Base-by-base conservation (phyloP, 805 yeast species). In the Ogataea minuta region DNA sequence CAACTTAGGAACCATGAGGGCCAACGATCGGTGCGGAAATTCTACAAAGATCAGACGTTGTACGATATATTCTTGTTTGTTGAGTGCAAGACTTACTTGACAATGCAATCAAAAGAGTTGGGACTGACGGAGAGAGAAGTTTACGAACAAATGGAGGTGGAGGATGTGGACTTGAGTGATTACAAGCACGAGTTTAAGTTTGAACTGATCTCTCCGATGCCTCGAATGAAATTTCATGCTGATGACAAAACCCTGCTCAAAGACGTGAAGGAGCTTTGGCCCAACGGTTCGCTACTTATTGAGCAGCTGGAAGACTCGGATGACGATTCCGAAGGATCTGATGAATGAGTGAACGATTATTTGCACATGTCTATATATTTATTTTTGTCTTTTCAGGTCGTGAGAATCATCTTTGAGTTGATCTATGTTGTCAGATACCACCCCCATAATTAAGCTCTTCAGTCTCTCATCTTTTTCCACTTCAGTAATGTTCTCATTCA, bases 381-480 rank as follows among this genome's bases (percentile, higher is more conserved):
- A 35, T 32, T 42, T 53, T 40, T 52, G 55, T 46, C 57, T 55
- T 29, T 54, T 57, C 11, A 46, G 35, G 17, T 43, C 44, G 13
- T 43, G 42, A 13, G 27, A n/a, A n/a, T 43, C 45, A 10, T 48
- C 53, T 27, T 40, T 46, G 13, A 60, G 36, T 15, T 35, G 46
- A 6, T 48, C 48, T 28, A 62, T 36, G 34, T 60, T 62, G 13
- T 76, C 73, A 29, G 80, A 75, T 4, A 90, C 81, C 9, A 84
- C 80, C 10, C 75, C 76, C 48, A 76, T 67, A 23, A 90, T 77
- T 50, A 83, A 76, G 28, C 77, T 77, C 53, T 83, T 77, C 31
- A 90, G 67, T 20, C 79, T 84, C 46, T 78, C 86, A 57, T 89
- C 95, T 3, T 91, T 87, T 53, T 87, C 81, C 4, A 81, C 95